A percentile compares a stretch with the other conserved stretches of the same genome.
Conservation (phyloP, 371 early-diverging fungal species). For the Mucor ambiguus region DNA sequence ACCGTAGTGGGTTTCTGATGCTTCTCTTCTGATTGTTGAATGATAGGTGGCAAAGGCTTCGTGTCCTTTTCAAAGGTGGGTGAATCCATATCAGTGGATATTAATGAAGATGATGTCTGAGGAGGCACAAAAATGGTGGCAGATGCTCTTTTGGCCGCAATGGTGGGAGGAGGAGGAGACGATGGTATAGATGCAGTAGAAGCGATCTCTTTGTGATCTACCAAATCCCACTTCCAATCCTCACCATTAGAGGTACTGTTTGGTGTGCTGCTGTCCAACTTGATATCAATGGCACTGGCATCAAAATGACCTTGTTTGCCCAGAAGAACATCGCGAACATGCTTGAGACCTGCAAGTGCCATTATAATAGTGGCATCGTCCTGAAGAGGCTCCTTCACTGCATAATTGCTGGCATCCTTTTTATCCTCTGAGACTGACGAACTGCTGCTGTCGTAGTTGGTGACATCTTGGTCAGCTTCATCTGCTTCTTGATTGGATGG, state of each 20-base stretch:
- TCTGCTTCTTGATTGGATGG: not conserved
- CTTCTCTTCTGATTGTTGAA: not conserved
- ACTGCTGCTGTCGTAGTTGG: slow-evolving; percentile 9
- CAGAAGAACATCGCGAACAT: slow-evolving; percentile 61
- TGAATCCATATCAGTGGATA: not conserved
- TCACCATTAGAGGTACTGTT: slow-evolving; percentile 4
- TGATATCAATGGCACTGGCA: slow-evolving; percentile 41
- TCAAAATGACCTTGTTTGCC: slow-evolving; percentile 56
- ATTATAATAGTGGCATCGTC: slow-evolving; percentile 41
- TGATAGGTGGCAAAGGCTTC: slow-evolving; percentile 16
- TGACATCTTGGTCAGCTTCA: slow-evolving; percentile 13
- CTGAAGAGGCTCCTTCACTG: not conserved
- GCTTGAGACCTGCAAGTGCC: slow-evolving; percentile 61
- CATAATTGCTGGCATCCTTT: not conserved
- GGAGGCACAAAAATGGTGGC: slow-evolving; percentile 3
- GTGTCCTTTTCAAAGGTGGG: slow-evolving; percentile 9
- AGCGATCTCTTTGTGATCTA: slow-evolving; percentile 5
- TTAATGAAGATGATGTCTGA: slow-evolving; percentile 7
- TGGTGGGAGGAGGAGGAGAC: not conserved
- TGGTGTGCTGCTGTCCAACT: not conserved
- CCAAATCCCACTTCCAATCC: slow-evolving; percentile 11
- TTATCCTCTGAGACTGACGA: slow-evolving; percentile 8
- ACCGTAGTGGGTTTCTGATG: not conserved
- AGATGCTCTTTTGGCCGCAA: slow-evolving; percentile 1
- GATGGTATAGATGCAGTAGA: not conserved